A percentile compares a stretch with the other conserved stretches of the same genome.
Evolutionary conservation across 768 basidiomycete genomes (phyloP).

Genomic region (Filobasidium floriforme): DNA sequence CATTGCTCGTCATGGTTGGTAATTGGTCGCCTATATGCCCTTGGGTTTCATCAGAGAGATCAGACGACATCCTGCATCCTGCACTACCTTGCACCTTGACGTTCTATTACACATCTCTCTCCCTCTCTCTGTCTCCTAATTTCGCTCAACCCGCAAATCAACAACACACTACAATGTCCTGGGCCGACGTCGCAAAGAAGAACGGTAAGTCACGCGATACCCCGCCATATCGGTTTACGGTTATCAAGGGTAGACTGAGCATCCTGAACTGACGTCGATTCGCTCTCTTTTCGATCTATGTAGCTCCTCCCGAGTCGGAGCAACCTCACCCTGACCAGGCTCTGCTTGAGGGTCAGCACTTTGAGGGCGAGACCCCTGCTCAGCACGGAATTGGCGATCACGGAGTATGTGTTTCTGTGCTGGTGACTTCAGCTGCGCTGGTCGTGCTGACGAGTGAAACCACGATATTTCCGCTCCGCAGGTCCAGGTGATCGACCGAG

Average conservation of each 20-base stretch:
- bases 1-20: too few relatives aligned
- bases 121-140: background rate
- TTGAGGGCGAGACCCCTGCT: slow-evolving; percentile 35
- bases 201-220: slow-evolving; percentile 48
- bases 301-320: slow-evolving; percentile 37
- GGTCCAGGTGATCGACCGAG: slow-evolving; percentile 54
- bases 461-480: background rate
- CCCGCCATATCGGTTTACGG: background rate
- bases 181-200: slow-evolving; percentile 60
- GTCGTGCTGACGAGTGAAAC: background rate
- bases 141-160: background rate
- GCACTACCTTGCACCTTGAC: too few relatives aligned
- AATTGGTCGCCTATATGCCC: too few relatives aligned
- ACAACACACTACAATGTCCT: slow-evolving; percentile 53
- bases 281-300: background rate
- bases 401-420: background rate
- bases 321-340: slow-evolving; percentile 62
- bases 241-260: background rate
- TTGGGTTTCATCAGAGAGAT: too few relatives aligned
- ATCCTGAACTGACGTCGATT: background rate
- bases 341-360: slow-evolving; percentile 54
- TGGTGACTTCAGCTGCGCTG: too few relatives aligned
- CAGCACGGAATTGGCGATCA: background rate
- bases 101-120: too few relatives aligned
- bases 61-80: too few relatives aligned